These are phyloP conservation scores for Nakazawaea laoshanensis DNA, from an alignment of 805 yeast species.

Conservation along the genomic window DNA sequence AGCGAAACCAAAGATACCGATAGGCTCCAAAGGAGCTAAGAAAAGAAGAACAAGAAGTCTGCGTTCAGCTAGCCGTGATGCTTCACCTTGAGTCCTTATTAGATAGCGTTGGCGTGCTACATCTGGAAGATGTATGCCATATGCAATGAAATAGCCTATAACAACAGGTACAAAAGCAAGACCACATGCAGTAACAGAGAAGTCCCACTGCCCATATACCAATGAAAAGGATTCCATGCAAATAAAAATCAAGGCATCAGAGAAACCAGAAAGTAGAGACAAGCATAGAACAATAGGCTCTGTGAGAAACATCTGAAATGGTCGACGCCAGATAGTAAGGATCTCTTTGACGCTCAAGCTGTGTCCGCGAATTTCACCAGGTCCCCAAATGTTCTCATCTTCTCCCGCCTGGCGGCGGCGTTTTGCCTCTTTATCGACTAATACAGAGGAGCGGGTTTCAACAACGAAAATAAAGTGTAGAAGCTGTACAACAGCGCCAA, in stretches of 20 bases:
- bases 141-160: constrained; percentile 28
- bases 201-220: constrained; percentile 27
- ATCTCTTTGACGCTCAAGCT: constrained; percentile 18
- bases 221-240: constrained; percentile 28
- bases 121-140: constrained; percentile 24
- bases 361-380: constrained; percentile 20
- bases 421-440: constrained; percentile 28
- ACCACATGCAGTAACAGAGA: constrained; percentile 21
- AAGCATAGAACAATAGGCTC: constrained; percentile 32
- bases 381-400: constrained; percentile 25
- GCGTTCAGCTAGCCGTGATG: constrained; percentile 18
- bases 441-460: constrained; percentile 26
- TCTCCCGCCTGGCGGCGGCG: constrained; percentile 26
- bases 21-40: constrained; percentile 28
- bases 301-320: constrained; percentile 27
- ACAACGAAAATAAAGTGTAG: constrained; percentile 25
- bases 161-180: constrained; percentile 25
- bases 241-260: constrained; percentile 31
- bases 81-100: constrained; percentile 7
- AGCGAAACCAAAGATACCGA: constrained; percentile 32
- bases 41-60: constrained; percentile 24
- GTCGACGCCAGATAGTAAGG: constrained; percentile 26
- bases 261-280: constrained; percentile 29
- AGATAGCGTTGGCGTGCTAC: constrained; percentile 22
- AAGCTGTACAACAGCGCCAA: constrained; percentile 26